phyloP scores from a whole-genome alignment of 1,139 yeast species.

The Taphrina wiesneri region DNA sequence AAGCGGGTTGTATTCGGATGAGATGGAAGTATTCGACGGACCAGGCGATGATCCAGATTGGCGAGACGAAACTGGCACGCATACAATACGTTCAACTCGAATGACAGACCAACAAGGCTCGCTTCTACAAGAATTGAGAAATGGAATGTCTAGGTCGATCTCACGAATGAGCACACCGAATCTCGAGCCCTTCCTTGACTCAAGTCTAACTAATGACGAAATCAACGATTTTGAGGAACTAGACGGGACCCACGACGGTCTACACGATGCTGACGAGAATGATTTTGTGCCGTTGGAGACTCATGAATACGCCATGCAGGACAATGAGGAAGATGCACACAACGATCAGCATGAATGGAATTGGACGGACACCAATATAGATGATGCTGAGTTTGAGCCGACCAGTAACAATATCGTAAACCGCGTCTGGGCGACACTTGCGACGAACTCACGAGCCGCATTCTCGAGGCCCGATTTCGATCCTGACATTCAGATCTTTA shows the following conservation, averaged over 20 bases:
- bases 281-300: neutral
- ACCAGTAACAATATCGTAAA: slow-evolving; percentile 7
- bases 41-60: slow-evolving; percentile 16
- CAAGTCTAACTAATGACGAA: neutral
- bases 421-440: slow-evolving; percentile 19
- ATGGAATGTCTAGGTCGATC: neutral
- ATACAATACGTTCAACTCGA: neutral
- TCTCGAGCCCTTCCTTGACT: neutral
- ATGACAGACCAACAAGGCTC: neutral
- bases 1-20: slow-evolving; percentile 15
- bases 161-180: neutral
- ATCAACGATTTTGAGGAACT: slow-evolving; percentile 43
- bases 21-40: slow-evolving; percentile 19
- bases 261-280: slow-evolving; percentile 36
- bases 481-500: slow-evolving; percentile 22
- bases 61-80: slow-evolving; percentile 25
- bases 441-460: neutral
- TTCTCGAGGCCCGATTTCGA: neutral
- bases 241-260: slow-evolving; percentile 46
- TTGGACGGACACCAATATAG: slow-evolving; percentile 35
- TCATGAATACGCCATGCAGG: slow-evolving; percentile 39
- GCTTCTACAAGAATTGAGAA: neutral
- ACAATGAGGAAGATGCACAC: slow-evolving; percentile 38
- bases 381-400: slow-evolving; percentile 36
- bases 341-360: slow-evolving; percentile 41